Base-by-base conservation (phyloP, 495 filamentous ascomycete species). In the Neurospora sp. region DNA sequence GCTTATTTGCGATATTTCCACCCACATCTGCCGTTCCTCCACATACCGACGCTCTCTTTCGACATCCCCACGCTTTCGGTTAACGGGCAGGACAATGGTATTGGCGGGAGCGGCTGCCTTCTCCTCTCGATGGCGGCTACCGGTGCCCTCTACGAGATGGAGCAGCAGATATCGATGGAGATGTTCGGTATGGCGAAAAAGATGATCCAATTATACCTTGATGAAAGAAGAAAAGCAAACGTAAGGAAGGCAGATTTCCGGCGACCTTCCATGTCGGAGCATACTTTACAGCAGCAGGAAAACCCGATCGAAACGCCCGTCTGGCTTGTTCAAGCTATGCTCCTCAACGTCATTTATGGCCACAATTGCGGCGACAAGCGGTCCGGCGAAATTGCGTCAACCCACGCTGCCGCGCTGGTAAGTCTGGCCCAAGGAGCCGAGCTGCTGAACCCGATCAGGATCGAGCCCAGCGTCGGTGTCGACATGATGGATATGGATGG, bases 251-350 rank as follows among this genome's bases (percentile, higher is more conserved):
- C 92, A 44, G 86, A 93, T 74, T 91, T 89, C 75, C 90, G 92
- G 37, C 87, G 88, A 76, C 81, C 88, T 31, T 80, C 86, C 27
- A 74, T 84, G 71, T 84, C 85, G 70, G 84, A 85, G 74, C 82
- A 84, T 11, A 81, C 81, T 76, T 81, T 81, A 73, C 83, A 86
- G 70, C 82, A 86, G 41, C 86, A 88, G 72, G 92, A 95, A 73
- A 88, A 88, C 76, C 86, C 90, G 2, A 85, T 90, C 59, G 92
- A 96, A 76, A 97, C 94, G 14, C 96, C 96, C 3, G 86, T 98
- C 70, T 98, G 96, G 96, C 87, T 99, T 38, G 93, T 99, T n/a
- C 96, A 99, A 78, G 94, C 96, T 1, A 98, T 99, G 96, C 87
- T 99, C 39, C 86, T 99, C 48, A 98, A 97, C 82, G 92, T 98